Evolutionary conservation across 2,329 filamentous ascomycete genomes (phyloP).

Genomic region (Diaporthe humulicola): DNA sequence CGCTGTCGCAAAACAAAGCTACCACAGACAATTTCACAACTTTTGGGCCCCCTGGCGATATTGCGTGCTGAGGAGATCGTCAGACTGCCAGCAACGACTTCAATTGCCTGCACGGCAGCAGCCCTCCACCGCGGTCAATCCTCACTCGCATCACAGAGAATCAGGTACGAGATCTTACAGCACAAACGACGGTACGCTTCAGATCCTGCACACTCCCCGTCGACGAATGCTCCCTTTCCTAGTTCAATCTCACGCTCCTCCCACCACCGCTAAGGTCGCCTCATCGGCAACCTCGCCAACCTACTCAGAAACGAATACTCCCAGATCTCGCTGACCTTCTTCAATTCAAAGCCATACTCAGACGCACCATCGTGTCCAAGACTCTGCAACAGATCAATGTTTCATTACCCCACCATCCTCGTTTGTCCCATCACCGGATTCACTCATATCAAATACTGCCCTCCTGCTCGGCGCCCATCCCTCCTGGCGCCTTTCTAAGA

Average conservation of each 20-base stretch:
- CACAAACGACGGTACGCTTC: neutral
- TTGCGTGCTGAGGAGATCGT: neutral
- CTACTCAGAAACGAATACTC: neutral
- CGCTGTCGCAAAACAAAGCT: too few relatives aligned
- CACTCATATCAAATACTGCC: neutral
- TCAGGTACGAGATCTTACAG: neutral
- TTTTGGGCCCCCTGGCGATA: neutral
- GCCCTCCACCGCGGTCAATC: neutral
- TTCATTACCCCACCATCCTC: neutral
- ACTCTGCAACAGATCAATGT: neutral
- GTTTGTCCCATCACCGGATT: neutral
- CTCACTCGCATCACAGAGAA: neutral
- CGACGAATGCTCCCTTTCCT: neutral
- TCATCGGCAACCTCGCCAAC: neutral
- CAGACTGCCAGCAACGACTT: neutral
- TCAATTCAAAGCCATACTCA: neutral
- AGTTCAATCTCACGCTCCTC: neutral
- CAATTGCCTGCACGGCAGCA: neutral
- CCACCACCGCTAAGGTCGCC: neutral
- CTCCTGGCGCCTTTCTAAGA: neutral
- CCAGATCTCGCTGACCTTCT: neutral
- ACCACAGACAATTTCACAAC: neutral
- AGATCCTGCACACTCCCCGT: neutral
- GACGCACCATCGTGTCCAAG: neutral
- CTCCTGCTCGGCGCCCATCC: neutral